Evolutionary conservation across 345 rosid species (phyloP).

Genomic region (Raphanus sativus): DNA sequence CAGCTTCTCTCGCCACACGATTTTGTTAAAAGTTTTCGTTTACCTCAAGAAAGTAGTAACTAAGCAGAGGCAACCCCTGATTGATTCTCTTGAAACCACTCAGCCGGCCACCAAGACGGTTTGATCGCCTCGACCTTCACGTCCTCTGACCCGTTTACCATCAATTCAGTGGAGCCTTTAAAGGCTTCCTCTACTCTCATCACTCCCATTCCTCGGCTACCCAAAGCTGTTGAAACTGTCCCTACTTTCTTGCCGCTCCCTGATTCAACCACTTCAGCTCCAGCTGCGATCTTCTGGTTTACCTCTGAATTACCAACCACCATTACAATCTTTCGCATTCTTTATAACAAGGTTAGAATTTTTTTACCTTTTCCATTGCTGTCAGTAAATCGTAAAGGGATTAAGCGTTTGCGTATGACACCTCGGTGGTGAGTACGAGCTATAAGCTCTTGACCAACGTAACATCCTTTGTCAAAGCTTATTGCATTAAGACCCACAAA

Average conservation of each 20-base stretch:
- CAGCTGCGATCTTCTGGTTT: constrained; percentile 55
- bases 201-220: constrained; percentile 72
- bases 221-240: constrained; percentile 61
- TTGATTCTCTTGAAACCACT: constrained; percentile 61
- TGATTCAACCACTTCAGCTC: constrained; percentile 61
- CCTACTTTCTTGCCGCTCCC: constrained; percentile 69
- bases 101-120: constrained; percentile 85
- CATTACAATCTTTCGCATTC: neutral
- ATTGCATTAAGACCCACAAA: constrained; percentile 82
- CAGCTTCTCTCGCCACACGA: constrained; percentile 6
- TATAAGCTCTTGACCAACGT: constrained; percentile 91
- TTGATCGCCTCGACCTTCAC: constrained; percentile 61
- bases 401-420: constrained; percentile 75
- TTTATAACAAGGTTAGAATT: neutral
- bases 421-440: constrained; percentile 94
- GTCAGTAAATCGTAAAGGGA: constrained; percentile 66
- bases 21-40: neutral
- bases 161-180: constrained; percentile 42
- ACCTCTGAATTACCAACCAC: constrained; percentile 45
- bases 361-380: constrained; percentile 53
- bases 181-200: constrained; percentile 70
- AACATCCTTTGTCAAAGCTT: constrained; percentile 95
- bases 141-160: constrained; percentile 52
- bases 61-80: constrained; percentile 44
- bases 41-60: neutral